Percentiles rank a stretch among this genome's conserved stretches.
Evolutionary conservation across 495 filamentous ascomycete species (phyloP).

Genomic region (Aspergillus taichungensis): DNA sequence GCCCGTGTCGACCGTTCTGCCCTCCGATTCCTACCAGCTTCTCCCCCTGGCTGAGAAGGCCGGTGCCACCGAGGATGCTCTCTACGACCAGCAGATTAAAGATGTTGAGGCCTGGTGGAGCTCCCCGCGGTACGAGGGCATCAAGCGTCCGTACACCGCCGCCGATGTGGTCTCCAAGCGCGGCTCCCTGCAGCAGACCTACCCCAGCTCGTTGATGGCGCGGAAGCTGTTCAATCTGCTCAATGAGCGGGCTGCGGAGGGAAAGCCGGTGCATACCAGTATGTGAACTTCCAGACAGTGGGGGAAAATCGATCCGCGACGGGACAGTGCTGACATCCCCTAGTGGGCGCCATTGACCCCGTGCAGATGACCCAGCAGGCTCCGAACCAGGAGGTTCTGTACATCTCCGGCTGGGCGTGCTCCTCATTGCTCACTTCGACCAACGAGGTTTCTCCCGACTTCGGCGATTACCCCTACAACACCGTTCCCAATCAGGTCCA

Average conservation of each 20-base stretch:
- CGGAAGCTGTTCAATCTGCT: conserved; percentile 87
- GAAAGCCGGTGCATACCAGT: conserved; percentile 88
- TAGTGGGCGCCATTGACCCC: conserved; percentile 95
- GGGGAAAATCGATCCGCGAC: neutral
- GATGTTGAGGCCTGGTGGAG: conserved; percentile 86
- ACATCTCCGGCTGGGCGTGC: conserved; percentile 96
- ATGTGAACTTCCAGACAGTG: conserved; percentile 24
- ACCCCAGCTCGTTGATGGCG: conserved; percentile 88
- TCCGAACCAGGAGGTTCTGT: conserved; percentile 87
- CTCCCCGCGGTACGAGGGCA: conserved; percentile 71
- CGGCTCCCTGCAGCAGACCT: conserved; percentile 74
- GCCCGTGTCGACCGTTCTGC: conserved; percentile 48
- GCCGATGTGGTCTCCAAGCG: conserved; percentile 89
- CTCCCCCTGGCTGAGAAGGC: conserved; percentile 63
- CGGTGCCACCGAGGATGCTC: conserved; percentile 68
- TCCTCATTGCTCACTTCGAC: conserved; percentile 85
- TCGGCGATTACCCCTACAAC: conserved; percentile 98
- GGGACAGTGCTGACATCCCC: neutral
- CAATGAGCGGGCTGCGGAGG: conserved; percentile 61
- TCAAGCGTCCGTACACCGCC: conserved; percentile 84
- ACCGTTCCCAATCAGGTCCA: conserved; percentile 98
- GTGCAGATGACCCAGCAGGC: conserved; percentile 99
- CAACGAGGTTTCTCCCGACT: conserved; percentile 94
- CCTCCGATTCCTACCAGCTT: conserved; percentile 71
- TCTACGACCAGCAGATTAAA: conserved; percentile 70